Base-by-base conservation (phyloP, 352 stramenopile genomes). In the Phytophthora capsici region DNA sequence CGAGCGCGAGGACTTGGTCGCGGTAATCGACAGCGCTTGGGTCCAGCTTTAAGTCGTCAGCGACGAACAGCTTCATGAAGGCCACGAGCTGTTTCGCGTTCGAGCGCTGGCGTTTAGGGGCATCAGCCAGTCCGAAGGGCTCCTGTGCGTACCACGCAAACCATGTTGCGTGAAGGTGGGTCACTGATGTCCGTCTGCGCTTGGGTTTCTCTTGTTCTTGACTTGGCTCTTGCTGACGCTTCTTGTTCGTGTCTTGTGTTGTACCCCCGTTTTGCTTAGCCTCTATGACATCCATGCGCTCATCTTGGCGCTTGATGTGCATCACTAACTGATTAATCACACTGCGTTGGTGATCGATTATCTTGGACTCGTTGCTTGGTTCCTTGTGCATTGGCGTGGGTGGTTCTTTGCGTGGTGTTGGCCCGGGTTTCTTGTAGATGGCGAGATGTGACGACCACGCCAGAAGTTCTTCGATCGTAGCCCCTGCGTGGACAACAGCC, bases 51-150 rank as follows among this genome's bases (percentile, higher is more conserved):
- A 30, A 73, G 13, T 23, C 25, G 6, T 51, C 44, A 13, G 1
- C 25, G 0, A 51, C 19, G 26, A 73, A 69, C 1, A 68, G 46
- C 47, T 65, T 68, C 53, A 69, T 69, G 17, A 63, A 62, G 12
- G 32, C 36, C 3, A 73, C 58, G 6, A 62, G 40, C 41, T 50
- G 46, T 22, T 65, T 69, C 1, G 53, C 20, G 44, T 67, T 44
- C 1, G 58, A 66, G 12, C 55, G 44, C 47, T 62, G 36, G 7
- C 43, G 48, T 23, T 73, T 69, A 1, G 38, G 32, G 8, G 32
- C 25, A 7, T 37, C 20, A 0, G 44, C 19, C 0, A 55, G 13
- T 36, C 58, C 65, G 6, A 19, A 48, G 2, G 58, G 57, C 12
- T 54, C 48, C 1, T 50, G 49, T 9, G 51, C 43, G 37, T 54